phyloP scores from a whole-genome alignment of 148 eudicot genomes.

The Vaccinium myrtillus region DNA sequence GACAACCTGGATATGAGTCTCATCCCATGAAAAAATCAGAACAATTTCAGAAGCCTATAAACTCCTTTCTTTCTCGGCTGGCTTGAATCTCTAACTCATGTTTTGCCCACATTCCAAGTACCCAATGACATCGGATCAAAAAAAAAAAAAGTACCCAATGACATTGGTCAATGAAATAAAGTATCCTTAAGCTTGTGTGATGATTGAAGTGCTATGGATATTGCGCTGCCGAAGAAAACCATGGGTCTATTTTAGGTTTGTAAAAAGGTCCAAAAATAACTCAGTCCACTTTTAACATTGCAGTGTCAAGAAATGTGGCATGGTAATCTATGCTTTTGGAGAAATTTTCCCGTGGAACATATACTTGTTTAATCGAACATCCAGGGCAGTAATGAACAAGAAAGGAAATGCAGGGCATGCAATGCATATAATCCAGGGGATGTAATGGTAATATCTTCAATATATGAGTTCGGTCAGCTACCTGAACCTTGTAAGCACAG shows the following conservation, averaged over 20 bases:
- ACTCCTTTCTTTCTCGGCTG: background rate
- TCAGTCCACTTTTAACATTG: background rate
- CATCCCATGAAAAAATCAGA: background rate
- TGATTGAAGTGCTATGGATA: background rate
- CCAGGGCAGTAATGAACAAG: background rate
- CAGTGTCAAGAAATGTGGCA: background rate
- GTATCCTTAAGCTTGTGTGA: slow-evolving; percentile 1
- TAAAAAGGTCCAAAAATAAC: background rate
- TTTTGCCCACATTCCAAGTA: background rate
- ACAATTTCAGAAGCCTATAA: background rate
- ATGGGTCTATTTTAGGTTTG: background rate
- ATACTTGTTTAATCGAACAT: background rate
- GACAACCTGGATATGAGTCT: background rate
- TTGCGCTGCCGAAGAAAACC: background rate
- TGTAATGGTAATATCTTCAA: background rate
- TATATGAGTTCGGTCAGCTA: background rate
- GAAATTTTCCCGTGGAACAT: slow-evolving; percentile 2
- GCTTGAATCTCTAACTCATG: background rate
- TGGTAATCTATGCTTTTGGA: background rate
- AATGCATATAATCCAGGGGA: background rate
- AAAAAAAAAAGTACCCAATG: background rate
- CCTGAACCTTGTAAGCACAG: too few species aligned
- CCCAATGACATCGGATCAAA: background rate
- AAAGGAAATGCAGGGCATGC: background rate
- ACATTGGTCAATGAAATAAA: background rate